Percentiles rank a stretch among this genome's conserved stretches.
phyloP scores from a whole-genome alignment of 75 land plant species.

The Gnetum montanum region DNA sequence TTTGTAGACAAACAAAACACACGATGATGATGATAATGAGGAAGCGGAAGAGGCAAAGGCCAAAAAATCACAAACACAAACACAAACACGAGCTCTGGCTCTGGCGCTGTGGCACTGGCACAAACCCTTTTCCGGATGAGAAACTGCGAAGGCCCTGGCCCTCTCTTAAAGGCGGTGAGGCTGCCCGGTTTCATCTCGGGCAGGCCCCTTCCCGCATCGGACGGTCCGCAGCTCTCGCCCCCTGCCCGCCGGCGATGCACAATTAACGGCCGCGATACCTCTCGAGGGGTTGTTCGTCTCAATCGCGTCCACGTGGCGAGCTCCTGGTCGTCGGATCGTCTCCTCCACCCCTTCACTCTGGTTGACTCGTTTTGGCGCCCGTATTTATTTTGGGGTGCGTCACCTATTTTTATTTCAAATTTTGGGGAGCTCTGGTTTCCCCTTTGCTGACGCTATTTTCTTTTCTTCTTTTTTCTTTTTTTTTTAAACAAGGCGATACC shows the following conservation, averaged over 20 bases:
- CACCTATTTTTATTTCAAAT: no score
- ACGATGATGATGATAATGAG: not conserved
- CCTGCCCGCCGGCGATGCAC: constrained; percentile 7
- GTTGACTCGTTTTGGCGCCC: no score
- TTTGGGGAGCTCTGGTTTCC: no score
- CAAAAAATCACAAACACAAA: no score
- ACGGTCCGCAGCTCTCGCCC: not conserved
- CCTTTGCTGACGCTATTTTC: no score
- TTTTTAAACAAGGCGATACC: no score
- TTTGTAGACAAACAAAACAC: not conserved
- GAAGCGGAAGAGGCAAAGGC: not conserved
- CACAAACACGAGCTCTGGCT: not conserved
- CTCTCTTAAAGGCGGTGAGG: constrained; percentile 10
- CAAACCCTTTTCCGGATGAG: constrained; percentile 5
- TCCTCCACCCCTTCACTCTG: no score
- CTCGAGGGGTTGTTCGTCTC: not conserved
- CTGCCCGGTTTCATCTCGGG: constrained; percentile 5
- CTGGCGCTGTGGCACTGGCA: constrained; percentile 6
- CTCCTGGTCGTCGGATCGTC: not conserved
- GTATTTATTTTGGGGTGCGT: no score
- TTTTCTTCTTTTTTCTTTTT: no score
- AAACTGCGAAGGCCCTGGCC: not conserved
- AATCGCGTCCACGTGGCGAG: not conserved
- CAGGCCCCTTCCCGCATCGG: not conserved
- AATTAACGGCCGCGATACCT: constrained; percentile 7